Evolutionary conservation across 108 stramenopile species (phyloP).

Genomic region (Poteriospumella lacustris): DNA sequence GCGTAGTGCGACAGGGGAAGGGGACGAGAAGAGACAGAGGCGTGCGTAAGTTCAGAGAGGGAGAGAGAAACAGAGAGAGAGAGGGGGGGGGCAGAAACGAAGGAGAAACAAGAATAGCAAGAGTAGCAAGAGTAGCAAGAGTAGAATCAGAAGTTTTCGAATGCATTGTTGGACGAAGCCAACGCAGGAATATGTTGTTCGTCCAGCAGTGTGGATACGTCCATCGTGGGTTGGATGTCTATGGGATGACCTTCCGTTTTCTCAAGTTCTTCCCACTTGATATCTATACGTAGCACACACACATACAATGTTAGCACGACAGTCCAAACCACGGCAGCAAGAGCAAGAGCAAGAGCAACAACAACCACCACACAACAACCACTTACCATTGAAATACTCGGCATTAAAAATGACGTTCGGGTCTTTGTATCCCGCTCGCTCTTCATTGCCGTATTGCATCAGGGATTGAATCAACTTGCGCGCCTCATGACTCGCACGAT

Average conservation of each 20-base stretch:
- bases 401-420: not conserved
- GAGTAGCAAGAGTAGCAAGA: not conserved
- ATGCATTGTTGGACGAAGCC: not conserved
- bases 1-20: too few relatives aligned
- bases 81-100: not conserved
- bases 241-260: not conserved
- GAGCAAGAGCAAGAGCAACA: not conserved
- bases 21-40: too few relatives aligned
- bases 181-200: not conserved
- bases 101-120: not conserved
- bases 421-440: slow-evolving; percentile 13
- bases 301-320: not conserved
- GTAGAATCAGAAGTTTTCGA: slow-evolving; percentile 5
- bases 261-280: not conserved
- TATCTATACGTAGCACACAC: not conserved
- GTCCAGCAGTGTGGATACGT: not conserved
- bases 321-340: not conserved
- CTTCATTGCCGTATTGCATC: not conserved
- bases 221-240: slow-evolving; percentile 2
- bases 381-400: slow-evolving; percentile 17
- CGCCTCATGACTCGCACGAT: not conserved
- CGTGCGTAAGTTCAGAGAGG: not conserved
- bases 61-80: not conserved
- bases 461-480: not conserved
- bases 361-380: not conserved